phyloP scores from a whole-genome alignment of 495 filamentous ascomycete species.

The Aspergillus nidulans region DNA sequence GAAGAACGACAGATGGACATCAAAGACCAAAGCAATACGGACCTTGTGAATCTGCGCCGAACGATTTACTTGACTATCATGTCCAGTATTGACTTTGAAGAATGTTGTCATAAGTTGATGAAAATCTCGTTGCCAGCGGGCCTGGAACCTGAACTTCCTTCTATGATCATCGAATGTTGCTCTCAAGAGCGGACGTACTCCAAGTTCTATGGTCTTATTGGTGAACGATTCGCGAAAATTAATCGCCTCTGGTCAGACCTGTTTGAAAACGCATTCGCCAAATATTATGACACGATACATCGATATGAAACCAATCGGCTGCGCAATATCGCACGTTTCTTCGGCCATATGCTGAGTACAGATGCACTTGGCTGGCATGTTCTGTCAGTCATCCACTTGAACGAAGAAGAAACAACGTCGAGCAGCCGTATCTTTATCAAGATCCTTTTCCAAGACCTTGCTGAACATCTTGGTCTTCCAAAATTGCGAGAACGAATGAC shows the following conservation, averaged over 20 bases:
- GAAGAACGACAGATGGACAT: conserved; percentile 79
- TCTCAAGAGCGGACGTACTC: conserved; percentile 93
- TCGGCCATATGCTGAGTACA: conserved; percentile 80
- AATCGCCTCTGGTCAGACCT: conserved; percentile 92
- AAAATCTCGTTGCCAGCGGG: conserved; percentile 86
- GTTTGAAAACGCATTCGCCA: conserved; percentile 81
- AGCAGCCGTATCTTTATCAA: conserved; percentile 96
- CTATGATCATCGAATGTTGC: conserved; percentile 95
- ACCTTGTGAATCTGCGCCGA: conserved; percentile 86
- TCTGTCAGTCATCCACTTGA: conserved; percentile 76
- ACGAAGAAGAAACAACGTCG: conserved; percentile 94
- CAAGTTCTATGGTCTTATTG: conserved; percentile 93
- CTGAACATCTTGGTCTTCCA: conserved; percentile 77
- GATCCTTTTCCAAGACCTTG: conserved; percentile 91
- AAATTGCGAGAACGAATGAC: conserved; percentile 70
- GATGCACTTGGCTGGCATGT: conserved; percentile 93
- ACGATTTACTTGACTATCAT: conserved; percentile 98
- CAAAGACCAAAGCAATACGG: conserved; percentile 94
- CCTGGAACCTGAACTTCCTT: conserved; percentile 82
- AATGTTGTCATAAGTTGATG: conserved; percentile 92
- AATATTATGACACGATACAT: conserved; percentile 97
- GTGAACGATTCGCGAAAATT: conserved; percentile 90
- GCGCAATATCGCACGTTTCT: conserved; percentile 91
- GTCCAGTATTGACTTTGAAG: conserved; percentile 90
- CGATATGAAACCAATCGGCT: conserved; percentile 91